phyloP scores from a whole-genome alignment of 1,284 basidiomycete genomes.

The Malassezia arunalokei region DNA sequence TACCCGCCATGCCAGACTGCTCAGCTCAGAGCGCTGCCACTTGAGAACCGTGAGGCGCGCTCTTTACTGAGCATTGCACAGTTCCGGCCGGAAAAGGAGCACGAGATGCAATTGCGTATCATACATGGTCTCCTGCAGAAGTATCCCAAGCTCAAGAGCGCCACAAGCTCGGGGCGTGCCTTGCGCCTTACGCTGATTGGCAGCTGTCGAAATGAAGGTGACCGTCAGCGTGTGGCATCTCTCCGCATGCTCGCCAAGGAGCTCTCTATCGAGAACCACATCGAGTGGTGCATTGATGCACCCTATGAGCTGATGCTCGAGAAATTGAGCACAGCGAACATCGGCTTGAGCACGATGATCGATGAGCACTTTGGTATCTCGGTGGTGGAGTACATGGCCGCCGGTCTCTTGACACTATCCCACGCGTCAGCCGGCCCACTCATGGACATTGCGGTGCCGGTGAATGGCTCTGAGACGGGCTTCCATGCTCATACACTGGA shows the following conservation, averaged over 20 bases:
- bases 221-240: conserved; percentile 58
- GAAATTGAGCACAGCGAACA: conserved; percentile 61
- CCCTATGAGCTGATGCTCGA: conserved; percentile 60
- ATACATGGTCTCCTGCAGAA: conserved; percentile 55
- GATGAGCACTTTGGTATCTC: conserved; percentile 99
- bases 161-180: neutral
- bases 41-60: conserved; percentile 48
- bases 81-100: conserved; percentile 76
- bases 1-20: conserved; percentile 86
- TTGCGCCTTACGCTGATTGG: conserved; percentile 58
- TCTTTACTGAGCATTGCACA: conserved; percentile 58
- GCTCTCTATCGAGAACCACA: conserved; percentile 57
- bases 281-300: conserved; percentile 73
- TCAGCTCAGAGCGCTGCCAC: conserved; percentile 57
- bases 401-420: conserved; percentile 79
- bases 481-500: conserved; percentile 65
- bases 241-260: conserved; percentile 56
- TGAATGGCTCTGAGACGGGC: conserved; percentile 62
- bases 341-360: conserved; percentile 91
- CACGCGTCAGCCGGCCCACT: conserved; percentile 88
- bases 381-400: conserved; percentile 90
- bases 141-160: conserved; percentile 28
- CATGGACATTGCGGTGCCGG: conserved; percentile 70
- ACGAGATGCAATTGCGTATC: conserved; percentile 64
- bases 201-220: conserved; percentile 64